Evolutionary conservation across 805 yeast genomes (phyloP).

Genomic region (Saccharomycodes ludwigii): DNA sequence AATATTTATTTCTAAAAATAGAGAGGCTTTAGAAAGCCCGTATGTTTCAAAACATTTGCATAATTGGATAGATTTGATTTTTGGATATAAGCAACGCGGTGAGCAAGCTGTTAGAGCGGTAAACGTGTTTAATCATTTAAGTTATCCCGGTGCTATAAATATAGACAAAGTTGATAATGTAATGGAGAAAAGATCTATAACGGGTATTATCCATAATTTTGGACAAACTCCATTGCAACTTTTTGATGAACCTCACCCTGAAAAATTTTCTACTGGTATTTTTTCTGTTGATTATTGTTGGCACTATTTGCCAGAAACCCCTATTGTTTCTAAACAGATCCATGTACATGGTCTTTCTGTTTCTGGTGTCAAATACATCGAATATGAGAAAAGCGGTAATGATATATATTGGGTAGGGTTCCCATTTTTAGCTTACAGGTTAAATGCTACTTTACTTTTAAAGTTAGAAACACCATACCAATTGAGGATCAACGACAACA

Average conservation of each 20-base stretch:
- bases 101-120: constrained; percentile 48
- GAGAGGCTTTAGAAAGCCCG: constrained; percentile 76
- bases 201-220: constrained; percentile 81
- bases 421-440: neutral
- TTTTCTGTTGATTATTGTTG: too few species aligned
- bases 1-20: constrained; percentile 57
- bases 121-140: constrained; percentile 74
- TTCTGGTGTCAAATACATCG: too few species aligned
- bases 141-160: constrained; percentile 76
- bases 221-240: constrained; percentile 81
- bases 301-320: too few species aligned
- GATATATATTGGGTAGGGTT: too few species aligned
- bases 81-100: constrained; percentile 74
- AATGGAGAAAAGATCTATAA: constrained; percentile 59
- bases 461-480: constrained; percentile 1
- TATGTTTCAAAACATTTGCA: constrained; percentile 68
- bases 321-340: too few species aligned
- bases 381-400: too few species aligned
- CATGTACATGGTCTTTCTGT: too few species aligned
- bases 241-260: constrained; percentile 57
- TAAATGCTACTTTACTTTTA: neutral
- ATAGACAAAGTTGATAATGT: constrained; percentile 64
- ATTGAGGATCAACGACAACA: neutral
- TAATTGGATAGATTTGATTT: constrained; percentile 76
- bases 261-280: too few species aligned